These are phyloP conservation scores for Colletotrichum sp. DNA, from an alignment of 2,329 filamentous ascomycete species.

Conservation along the genomic window DNA sequence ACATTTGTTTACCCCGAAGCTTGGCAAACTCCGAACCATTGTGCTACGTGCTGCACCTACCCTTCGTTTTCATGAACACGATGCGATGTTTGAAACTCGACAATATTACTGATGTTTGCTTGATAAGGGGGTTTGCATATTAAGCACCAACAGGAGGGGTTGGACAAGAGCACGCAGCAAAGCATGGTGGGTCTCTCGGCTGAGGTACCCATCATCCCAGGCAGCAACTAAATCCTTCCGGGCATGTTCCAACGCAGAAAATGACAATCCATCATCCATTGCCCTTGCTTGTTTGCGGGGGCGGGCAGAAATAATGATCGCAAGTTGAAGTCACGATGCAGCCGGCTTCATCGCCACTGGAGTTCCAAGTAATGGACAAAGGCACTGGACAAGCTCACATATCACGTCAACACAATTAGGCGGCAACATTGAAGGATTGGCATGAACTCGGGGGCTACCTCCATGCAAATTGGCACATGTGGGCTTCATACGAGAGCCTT, in stretches of 20 bases:
- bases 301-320: background rate
- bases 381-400: background rate
- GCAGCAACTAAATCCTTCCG: background rate
- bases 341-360: background rate
- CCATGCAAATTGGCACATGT: background rate
- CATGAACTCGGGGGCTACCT: background rate
- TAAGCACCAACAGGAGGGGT: background rate
- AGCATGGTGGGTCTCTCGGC: background rate
- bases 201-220: background rate
- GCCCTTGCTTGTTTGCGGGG: background rate
- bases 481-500: background rate
- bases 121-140: background rate
- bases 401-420: background rate
- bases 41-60: background rate
- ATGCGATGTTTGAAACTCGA: background rate
- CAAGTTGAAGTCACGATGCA: background rate
- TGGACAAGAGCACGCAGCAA: background rate
- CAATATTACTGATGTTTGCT: background rate
- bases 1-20: background rate
- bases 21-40: background rate
- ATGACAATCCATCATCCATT: background rate
- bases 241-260: background rate
- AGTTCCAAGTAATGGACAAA: background rate
- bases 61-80: accelerated
- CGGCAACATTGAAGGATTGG: background rate